Evolutionary conservation across 345 rosid species (phyloP), one percentile per base, ranked within the genome.

Genomic region (Mangifera indica): DNA sequence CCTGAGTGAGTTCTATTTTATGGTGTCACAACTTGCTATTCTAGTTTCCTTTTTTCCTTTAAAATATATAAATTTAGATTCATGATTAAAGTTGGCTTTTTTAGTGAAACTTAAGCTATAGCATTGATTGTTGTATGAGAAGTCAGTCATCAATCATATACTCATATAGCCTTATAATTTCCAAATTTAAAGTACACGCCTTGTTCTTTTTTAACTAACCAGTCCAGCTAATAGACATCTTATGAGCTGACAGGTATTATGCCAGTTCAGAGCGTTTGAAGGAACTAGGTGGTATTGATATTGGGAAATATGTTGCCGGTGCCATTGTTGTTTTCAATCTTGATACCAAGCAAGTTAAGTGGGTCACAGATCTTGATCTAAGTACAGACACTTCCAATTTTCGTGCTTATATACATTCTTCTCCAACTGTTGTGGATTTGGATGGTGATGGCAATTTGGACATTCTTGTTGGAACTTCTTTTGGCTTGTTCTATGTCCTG

Each of bases 401-500:
- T 76, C 92, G 92, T 34, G 97, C 99, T 37, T 91, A 88, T 82
- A 87, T 96, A 77, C 88, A 89, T 77, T 96, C 99, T 73, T 89
- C 98, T 67, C 98, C 98, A 45, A 88, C 93, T 25, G 97, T 91
- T 69, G 90, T 86, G 87, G 99, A 96, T 86, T 90, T 96, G 91
- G 97, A 96, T 83, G 98, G 99, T 29, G 98, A 96, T 87, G 99
- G 99, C 59, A 84, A 93, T 76, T 78, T 96, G 90, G 99, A 96
- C 81, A 93, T 96, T 72, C 95, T 96, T 78, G 93, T 93, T 25
- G 99, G 99, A 74, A 96, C 98, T 72, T 96, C 98, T 37, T 93
- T 81, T 83, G 99, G 99, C 76, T 81, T 93, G 80, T 93, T 96
- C 80, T 96, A 96, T 81, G 95, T 90, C 74, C 72, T 96, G 80